phyloP scores from a whole-genome alignment of 2,329 filamentous ascomycete genomes.

The Exophiala spinifera region DNA sequence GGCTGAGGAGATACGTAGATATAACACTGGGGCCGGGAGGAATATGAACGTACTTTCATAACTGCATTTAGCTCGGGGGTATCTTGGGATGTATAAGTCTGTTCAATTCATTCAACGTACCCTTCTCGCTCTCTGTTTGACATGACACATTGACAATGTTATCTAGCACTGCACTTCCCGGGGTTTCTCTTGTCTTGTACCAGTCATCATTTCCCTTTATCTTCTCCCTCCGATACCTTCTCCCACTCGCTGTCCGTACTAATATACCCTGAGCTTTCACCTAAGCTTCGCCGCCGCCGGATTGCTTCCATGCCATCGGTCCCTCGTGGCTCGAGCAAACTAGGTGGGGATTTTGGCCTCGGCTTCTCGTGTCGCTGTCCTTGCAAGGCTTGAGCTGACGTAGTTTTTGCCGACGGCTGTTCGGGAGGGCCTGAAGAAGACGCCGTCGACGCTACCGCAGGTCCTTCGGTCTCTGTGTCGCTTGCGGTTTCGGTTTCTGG shows the following conservation, averaged over 20 bases:
- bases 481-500: conserved; percentile 30
- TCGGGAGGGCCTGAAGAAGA: neutral
- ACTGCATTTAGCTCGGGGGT: too few relatives aligned
- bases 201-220: conserved; percentile 41
- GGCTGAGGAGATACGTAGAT: too few relatives aligned
- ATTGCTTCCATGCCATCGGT: conserved; percentile 39
- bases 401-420: conserved; percentile 7
- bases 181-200: neutral
- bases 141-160: neutral
- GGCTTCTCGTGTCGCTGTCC: conserved; percentile 19
- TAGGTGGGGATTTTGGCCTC: conserved; percentile 13
- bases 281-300: conserved; percentile 47
- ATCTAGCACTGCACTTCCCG: neutral
- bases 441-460: conserved; percentile 1
- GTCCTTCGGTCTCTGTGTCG: conserved; percentile 41
- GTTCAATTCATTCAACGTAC: too few relatives aligned
- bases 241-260: conserved; percentile 98
- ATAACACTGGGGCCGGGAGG: too few relatives aligned
- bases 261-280: conserved; percentile 53
- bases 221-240: conserved; percentile 66
- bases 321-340: conserved; percentile 46
- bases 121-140: too few relatives aligned
- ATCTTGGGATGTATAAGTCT: too few relatives aligned
- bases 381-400: conserved; percentile 10
- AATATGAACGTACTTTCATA: too few relatives aligned